Conservation (phyloP, 345 rosid species). For the Sisymbrium altissimum region DNA sequence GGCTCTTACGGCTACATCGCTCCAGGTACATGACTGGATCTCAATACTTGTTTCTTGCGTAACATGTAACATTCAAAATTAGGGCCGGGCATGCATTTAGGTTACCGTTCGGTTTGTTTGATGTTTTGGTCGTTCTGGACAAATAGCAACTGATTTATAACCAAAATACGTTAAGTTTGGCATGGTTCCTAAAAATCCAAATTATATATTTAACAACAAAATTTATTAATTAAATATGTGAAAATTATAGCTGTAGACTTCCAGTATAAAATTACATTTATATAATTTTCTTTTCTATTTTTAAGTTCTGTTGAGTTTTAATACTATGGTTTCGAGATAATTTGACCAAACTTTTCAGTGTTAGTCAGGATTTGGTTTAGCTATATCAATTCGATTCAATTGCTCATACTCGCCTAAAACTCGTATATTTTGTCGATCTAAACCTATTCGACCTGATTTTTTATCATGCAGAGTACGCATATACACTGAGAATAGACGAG, state of each 20-base stretch:
- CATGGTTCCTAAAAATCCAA: not conserved
- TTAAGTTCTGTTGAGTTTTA: not conserved
- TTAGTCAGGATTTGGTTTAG: not conserved
- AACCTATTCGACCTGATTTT: conserved; percentile 21
- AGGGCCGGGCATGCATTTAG: not conserved
- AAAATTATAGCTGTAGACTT: not conserved
- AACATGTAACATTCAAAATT: not conserved
- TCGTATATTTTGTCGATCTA: conserved; percentile 11
- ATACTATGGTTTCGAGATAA: not conserved
- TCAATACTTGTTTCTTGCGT: not conserved
- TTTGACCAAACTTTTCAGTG: not conserved
- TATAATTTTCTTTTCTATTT: not conserved
- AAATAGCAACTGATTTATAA: not conserved
- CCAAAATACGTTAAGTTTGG: not conserved
- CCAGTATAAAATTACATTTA: not conserved
- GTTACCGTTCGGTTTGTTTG: not conserved
- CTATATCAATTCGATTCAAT: not conserved
- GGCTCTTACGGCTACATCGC: conserved; percentile 98
- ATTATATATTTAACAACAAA: not conserved
- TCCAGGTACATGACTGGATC: conserved; percentile 57
- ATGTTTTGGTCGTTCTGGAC: not conserved
- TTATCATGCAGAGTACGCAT: conserved; percentile 67
- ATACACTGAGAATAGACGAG: conserved; percentile 78
- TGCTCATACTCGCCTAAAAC: not conserved
- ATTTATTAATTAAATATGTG: not conserved